Conservation (phyloP, 257 asterid species). For the Phtheirospermum japonicum region DNA sequence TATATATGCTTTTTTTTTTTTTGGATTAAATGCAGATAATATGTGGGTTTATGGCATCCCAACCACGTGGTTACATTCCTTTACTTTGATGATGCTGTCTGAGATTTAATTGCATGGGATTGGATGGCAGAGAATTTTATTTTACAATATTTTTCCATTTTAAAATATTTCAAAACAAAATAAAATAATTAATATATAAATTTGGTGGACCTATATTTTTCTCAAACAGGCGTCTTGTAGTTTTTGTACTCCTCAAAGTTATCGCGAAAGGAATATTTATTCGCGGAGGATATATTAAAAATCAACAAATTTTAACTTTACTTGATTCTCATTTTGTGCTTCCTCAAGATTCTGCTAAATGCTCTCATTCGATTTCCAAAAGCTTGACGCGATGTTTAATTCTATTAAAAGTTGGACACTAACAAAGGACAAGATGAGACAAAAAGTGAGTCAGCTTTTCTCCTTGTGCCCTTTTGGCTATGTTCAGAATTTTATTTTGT, state of each 20-base stretch:
- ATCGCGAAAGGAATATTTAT: conserved; percentile 29
- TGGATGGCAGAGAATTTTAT: conserved; percentile 46
- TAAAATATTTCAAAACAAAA: not conserved
- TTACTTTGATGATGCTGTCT: conserved; percentile 33
- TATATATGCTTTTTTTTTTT: too few relatives aligned
- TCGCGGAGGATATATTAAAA: not conserved
- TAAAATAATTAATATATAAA: not conserved
- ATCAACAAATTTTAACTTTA: conserved; percentile 31
- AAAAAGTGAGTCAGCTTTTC: conserved; percentile 43
- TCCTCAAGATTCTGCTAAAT: conserved; percentile 52
- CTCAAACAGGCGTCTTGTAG: conserved; percentile 42
- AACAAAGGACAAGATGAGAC: conserved; percentile 41
- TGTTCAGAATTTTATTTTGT: too few relatives aligned
- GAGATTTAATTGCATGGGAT: conserved; percentile 23
- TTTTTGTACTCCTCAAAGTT: conserved; percentile 50
- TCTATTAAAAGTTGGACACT: conserved; percentile 26
- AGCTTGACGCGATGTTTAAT: conserved; percentile 22
- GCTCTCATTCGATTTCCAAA: conserved; percentile 34
- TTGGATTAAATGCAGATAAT: too few relatives aligned
- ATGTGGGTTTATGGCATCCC: conserved; percentile 40
- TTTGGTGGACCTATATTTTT: not conserved
- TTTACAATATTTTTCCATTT: not conserved
- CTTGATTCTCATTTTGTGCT: conserved; percentile 45
- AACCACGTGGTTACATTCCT: conserved; percentile 14
- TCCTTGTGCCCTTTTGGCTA: conserved; percentile 35